Evolutionary conservation across 495 filamentous ascomycete genomes (phyloP).

Genomic region (Diplogelasinospora grovesii): DNA sequence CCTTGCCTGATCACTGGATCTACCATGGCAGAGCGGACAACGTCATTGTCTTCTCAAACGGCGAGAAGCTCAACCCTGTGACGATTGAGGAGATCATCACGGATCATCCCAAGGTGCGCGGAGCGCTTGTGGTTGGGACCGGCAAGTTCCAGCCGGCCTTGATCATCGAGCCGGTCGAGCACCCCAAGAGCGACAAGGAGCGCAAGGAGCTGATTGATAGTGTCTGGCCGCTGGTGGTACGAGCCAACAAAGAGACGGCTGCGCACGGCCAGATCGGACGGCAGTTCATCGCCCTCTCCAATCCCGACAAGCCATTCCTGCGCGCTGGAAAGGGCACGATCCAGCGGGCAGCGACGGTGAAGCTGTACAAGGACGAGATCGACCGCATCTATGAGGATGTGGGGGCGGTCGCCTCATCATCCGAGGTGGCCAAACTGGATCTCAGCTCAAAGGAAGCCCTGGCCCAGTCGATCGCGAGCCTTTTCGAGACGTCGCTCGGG

Average conservation of each 20-base stretch:
- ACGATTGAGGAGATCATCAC: constrained; percentile 43
- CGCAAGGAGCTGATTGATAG: constrained; percentile 27
- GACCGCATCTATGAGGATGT: constrained; percentile 38
- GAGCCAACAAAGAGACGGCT: constrained; percentile 42
- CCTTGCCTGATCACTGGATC: constrained; percentile 40
- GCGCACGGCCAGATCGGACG: constrained; percentile 39
- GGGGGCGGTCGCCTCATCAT: constrained; percentile 11
- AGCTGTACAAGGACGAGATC: constrained; percentile 49
- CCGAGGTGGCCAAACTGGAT: constrained; percentile 21
- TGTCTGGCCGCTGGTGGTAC: constrained; percentile 35
- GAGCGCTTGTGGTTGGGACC: constrained; percentile 45
- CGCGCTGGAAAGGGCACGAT: constrained; percentile 52
- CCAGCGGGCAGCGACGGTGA: constrained; percentile 38
- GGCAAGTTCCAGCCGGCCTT: constrained; percentile 46
- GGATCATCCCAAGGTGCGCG: constrained; percentile 37
- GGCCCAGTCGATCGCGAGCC: constrained; percentile 24
- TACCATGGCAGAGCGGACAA: constrained; percentile 51
- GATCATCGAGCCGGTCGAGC: constrained; percentile 40
- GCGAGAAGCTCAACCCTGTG: constrained; percentile 57
- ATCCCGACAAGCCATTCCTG: constrained; percentile 44
- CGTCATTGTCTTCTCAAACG: constrained; percentile 57
- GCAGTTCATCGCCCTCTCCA: constrained; percentile 35
- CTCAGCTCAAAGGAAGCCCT: constrained; percentile 24
- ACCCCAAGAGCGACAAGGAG: constrained; percentile 21
- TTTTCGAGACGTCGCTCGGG: constrained; percentile 27